These are phyloP conservation scores for Hyphodiscus sp. DNA, from an alignment of 2,329 filamentous ascomycete genomes.

Conservation along the genomic window DNA sequence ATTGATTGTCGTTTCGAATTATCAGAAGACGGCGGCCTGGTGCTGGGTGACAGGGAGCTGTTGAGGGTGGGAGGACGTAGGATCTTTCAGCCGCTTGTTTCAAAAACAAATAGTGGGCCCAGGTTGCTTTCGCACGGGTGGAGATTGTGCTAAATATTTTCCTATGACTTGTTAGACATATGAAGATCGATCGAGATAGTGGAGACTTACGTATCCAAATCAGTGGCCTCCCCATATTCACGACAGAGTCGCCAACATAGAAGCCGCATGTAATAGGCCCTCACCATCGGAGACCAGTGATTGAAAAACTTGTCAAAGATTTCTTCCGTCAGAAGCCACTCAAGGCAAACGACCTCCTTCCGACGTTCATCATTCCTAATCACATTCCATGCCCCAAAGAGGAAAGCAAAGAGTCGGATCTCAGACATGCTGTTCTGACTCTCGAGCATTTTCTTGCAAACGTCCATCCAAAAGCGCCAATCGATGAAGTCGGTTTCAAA, in stretches of 20 bases:
- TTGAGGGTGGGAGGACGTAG: constrained; percentile 46
- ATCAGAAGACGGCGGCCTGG: constrained; percentile 63
- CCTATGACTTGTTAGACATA: constrained; percentile 33
- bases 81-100: constrained; percentile 48
- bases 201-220: constrained; percentile 47
- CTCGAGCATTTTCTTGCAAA: constrained; percentile 60
- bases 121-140: constrained; percentile 51
- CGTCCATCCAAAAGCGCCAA: constrained; percentile 63
- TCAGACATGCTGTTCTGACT: constrained; percentile 69
- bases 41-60: constrained; percentile 60
- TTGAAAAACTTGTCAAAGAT: constrained; percentile 63
- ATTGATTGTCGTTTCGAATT: constrained; percentile 55
- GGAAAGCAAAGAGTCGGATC: constrained; percentile 61
- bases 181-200: not conserved
- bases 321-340: constrained; percentile 53
- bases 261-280: constrained; percentile 66
- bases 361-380: constrained; percentile 48
- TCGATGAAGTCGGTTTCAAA: constrained; percentile 41
- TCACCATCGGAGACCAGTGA: constrained; percentile 75
- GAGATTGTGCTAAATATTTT: constrained; percentile 52
- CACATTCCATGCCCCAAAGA: constrained; percentile 59
- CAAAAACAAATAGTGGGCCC: constrained; percentile 57
- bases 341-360: constrained; percentile 54
- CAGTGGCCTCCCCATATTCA: constrained; percentile 47
- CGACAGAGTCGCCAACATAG: constrained; percentile 65